Conservation (phyloP, 2,329 filamentous ascomycete species). For the Penicillium hesseltinei region DNA sequence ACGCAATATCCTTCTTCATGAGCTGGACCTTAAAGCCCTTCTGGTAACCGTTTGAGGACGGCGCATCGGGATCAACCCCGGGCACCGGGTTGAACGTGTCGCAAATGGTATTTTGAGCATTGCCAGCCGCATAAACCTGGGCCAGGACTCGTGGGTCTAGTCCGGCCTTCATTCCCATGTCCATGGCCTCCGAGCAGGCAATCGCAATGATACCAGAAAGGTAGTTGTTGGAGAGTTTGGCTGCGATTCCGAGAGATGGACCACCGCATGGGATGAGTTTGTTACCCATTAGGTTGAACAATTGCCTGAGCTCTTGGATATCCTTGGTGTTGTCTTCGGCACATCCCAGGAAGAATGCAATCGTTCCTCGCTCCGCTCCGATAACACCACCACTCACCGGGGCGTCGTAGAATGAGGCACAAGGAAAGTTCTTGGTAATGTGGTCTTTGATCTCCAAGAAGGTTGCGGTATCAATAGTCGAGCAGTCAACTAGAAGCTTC, state of each 20-base stretch:
- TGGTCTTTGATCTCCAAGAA: slow-evolving; percentile 48
- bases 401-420: slow-evolving; percentile 52
- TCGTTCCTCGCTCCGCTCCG: slow-evolving; percentile 52
- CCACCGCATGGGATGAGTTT: slow-evolving; percentile 57
- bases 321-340: slow-evolving; percentile 34
- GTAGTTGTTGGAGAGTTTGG: slow-evolving; percentile 63
- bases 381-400: slow-evolving; percentile 55
- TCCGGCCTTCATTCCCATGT: slow-evolving; percentile 59
- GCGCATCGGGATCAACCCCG: slow-evolving; percentile 49
- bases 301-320: slow-evolving; percentile 41
- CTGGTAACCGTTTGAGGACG: slow-evolving; percentile 50
- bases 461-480: slow-evolving; percentile 56
- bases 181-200: slow-evolving; percentile 57
- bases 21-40: slow-evolving; percentile 60
- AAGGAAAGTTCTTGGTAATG: slow-evolving; percentile 37
- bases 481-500: slow-evolving; percentile 55
- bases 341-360: slow-evolving; percentile 54
- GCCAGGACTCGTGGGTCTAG: slow-evolving; percentile 55
- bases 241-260: slow-evolving; percentile 55
- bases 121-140: slow-evolving; percentile 52
- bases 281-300: slow-evolving; percentile 54
- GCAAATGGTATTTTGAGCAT: slow-evolving; percentile 53
- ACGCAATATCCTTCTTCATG: slow-evolving; percentile 59
- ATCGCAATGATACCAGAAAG: slow-evolving; percentile 59
- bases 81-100: slow-evolving; percentile 55